Percentiles rank a stretch among this genome's conserved stretches.
phyloP scores from a whole-genome alignment of 2,329 filamentous ascomycete species.

The Aureobasidium sp. region DNA sequence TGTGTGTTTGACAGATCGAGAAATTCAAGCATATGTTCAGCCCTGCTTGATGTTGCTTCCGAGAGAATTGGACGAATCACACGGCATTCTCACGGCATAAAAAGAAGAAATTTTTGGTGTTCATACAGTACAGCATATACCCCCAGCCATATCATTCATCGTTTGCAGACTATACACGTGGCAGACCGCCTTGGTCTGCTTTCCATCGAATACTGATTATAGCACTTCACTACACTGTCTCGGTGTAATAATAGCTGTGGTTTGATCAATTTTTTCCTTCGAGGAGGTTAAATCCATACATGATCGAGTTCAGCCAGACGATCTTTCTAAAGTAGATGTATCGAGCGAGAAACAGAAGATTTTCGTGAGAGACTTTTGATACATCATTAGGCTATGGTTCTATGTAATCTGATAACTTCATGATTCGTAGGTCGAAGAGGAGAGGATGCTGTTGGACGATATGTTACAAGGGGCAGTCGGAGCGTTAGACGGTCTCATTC shows the following conservation, averaged over 20 bases:
- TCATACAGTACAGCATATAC: constrained; percentile 11
- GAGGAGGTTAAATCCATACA: too few species aligned
- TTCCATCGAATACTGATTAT: neutral
- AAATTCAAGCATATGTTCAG: constrained; percentile 49
- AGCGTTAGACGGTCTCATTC: neutral
- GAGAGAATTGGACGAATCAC: neutral
- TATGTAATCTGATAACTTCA: neutral
- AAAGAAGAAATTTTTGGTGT: neutral
- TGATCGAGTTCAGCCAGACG: too few species aligned
- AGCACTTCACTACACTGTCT: too few species aligned
- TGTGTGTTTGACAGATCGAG: constrained; percentile 35
- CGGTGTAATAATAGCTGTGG: too few species aligned
- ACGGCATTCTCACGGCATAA: neutral
- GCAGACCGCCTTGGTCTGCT: too few species aligned
- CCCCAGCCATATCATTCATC: neutral
- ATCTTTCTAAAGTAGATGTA: too few species aligned
- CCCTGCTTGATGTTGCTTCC: neutral
- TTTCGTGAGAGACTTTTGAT: neutral
- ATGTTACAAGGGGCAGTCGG: neutral
- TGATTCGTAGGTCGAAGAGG: neutral
- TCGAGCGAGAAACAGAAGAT: too few species aligned
- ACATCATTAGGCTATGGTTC: neutral
- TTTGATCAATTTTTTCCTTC: too few species aligned
- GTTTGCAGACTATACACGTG: neutral
- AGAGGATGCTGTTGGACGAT: neutral